Conservation (phyloP, 176 grass and related monocot genomes). For the Canna indica region DNA sequence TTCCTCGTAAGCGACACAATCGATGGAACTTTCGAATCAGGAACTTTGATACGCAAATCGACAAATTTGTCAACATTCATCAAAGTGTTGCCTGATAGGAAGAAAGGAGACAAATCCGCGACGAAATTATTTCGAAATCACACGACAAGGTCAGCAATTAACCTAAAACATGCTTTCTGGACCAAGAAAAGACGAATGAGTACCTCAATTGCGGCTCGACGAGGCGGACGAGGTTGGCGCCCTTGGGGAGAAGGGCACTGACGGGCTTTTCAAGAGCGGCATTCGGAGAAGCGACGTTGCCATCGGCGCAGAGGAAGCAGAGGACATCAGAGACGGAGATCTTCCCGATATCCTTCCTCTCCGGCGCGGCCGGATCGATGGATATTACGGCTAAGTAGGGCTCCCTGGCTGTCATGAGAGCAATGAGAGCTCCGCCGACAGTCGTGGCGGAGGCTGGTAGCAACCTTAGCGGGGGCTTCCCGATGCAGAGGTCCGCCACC, state of each 20-base stretch:
- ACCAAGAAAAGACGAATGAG: too few species aligned
- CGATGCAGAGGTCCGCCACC: slow-evolving; percentile 93
- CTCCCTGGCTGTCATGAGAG: slow-evolving; percentile 37
- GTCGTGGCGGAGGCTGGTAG: slow-evolving; percentile 59
- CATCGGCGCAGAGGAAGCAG: slow-evolving; percentile 56
- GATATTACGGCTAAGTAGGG: slow-evolving; percentile 28
- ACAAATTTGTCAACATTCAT: neutral
- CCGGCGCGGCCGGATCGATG: slow-evolving; percentile 14
- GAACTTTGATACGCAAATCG: too few species aligned
- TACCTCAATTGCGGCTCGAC: slow-evolving; percentile 55
- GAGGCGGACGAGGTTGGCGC: slow-evolving; percentile 25
- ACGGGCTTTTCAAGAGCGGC: slow-evolving; percentile 33
- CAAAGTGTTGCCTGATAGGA: too few species aligned
- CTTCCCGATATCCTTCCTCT: slow-evolving; percentile 18
- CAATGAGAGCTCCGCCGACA: slow-evolving; percentile 45
- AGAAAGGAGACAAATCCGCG: too few species aligned
- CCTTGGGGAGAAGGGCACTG: slow-evolving; percentile 51
- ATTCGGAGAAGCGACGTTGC: slow-evolving; percentile 30
- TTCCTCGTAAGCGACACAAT: too few species aligned
- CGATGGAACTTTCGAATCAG: too few species aligned
- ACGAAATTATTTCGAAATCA: too few species aligned
- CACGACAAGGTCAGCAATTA: too few species aligned
- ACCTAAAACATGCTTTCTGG: neutral
- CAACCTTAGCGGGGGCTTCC: slow-evolving; percentile 75
- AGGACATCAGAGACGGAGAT: slow-evolving; percentile 56